These are phyloP conservation scores for Fusarium sp. DNA, from an alignment of 2,329 filamentous ascomycete genomes.

Conservation along the genomic window DNA sequence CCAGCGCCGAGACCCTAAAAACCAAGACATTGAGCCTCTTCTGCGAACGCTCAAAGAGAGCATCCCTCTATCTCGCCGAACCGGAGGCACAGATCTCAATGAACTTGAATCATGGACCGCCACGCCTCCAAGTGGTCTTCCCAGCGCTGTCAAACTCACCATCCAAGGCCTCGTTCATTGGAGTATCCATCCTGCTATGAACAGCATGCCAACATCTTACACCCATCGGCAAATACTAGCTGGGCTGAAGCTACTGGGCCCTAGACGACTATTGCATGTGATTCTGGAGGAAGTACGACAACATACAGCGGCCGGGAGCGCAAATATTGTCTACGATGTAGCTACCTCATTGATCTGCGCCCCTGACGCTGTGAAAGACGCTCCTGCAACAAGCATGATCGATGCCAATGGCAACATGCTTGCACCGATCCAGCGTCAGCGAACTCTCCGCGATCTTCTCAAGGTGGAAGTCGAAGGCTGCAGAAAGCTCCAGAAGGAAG, in stretches of 20 bases:
- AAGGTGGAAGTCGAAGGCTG: constrained; percentile 69
- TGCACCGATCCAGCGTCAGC: constrained; percentile 57
- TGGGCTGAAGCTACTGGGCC: constrained; percentile 70
- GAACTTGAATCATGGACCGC: constrained; percentile 77
- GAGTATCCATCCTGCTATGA: constrained; percentile 68
- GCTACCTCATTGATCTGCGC: constrained; percentile 76
- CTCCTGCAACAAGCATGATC: constrained; percentile 48
- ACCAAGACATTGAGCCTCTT: constrained; percentile 76
- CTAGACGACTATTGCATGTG: constrained; percentile 67
- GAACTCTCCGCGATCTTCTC: constrained; percentile 71
- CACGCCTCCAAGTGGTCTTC: constrained; percentile 66
- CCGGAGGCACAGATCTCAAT: constrained; percentile 69
- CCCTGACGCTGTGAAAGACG: constrained; percentile 65
- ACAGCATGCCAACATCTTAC: constrained; percentile 72
- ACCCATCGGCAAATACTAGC: constrained; percentile 77
- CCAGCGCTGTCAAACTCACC: constrained; percentile 68
- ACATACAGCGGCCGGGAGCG: constrained; percentile 69
- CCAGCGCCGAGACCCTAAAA: constrained; percentile 73
- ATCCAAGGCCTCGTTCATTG: constrained; percentile 74
- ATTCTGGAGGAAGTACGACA: constrained; percentile 76
- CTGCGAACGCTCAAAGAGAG: constrained; percentile 72
- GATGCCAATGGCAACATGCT: constrained; percentile 53
- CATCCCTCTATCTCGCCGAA: constrained; percentile 69
- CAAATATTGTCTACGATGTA: constrained; percentile 74
- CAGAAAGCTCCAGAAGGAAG: constrained; percentile 66